These are phyloP conservation scores for Cyclotella cryptica DNA, from an alignment of 108 stramenopile species.

Conservation along the genomic window DNA sequence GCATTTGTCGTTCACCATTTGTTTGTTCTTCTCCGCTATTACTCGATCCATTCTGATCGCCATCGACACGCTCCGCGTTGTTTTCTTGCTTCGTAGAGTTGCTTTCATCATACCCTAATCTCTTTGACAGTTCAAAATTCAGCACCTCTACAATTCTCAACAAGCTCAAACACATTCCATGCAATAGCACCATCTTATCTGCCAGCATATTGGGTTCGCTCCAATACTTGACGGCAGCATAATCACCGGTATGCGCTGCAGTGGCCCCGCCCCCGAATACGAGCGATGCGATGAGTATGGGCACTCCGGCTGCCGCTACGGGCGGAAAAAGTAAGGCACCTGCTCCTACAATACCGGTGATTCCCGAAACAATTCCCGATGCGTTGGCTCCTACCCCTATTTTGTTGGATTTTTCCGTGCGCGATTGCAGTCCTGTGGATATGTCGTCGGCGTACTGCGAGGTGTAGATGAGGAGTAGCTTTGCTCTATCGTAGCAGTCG, in stretches of 20 bases:
- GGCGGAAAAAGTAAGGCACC: slow-evolving; percentile 73
- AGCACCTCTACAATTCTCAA: slow-evolving; percentile 65
- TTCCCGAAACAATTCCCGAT: slow-evolving; percentile 68
- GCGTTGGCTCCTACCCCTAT: slow-evolving; percentile 60
- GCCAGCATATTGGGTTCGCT: slow-evolving; percentile 74
- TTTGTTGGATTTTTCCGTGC: slow-evolving; percentile 57
- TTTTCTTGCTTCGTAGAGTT: slow-evolving; percentile 4
- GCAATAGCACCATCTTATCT: slow-evolving; percentile 66
- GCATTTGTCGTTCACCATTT: slow-evolving; percentile 6
- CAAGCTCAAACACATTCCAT: slow-evolving; percentile 67
- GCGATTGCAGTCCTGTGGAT: slow-evolving; percentile 49
- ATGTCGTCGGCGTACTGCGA: slow-evolving; percentile 64
- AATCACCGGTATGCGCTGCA: slow-evolving; percentile 62
- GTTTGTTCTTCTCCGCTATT: background rate
- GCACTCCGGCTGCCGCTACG: slow-evolving; percentile 60
- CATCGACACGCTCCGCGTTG: background rate
- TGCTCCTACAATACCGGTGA: slow-evolving; percentile 66
- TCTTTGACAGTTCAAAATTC: slow-evolving; percentile 59
- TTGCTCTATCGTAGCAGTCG: slow-evolving; percentile 76
- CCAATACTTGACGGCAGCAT: slow-evolving; percentile 63
- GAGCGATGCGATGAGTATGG: slow-evolving; percentile 70
- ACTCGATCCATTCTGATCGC: background rate
- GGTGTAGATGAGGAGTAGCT: slow-evolving; percentile 60
- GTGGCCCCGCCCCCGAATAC: slow-evolving; percentile 77
- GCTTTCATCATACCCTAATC: background rate